phyloP scores from a whole-genome alignment of 306 rosid genomes.

The Pterocarpus macrocarpus region DNA sequence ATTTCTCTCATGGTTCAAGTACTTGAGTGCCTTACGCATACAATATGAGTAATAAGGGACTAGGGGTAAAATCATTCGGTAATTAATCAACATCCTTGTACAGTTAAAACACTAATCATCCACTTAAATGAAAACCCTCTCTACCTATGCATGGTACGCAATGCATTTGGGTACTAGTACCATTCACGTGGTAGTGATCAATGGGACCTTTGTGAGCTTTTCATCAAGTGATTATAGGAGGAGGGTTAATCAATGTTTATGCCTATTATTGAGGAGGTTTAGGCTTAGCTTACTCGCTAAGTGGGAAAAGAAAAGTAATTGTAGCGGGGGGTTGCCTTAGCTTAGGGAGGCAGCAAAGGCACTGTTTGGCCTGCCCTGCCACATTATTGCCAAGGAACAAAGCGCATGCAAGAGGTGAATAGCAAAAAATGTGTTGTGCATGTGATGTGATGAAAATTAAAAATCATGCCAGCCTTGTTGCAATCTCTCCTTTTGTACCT shows the following conservation, averaged over 20 bases:
- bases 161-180: not conserved
- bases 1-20: slow-evolving; percentile 18
- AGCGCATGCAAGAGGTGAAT: slow-evolving; percentile 60
- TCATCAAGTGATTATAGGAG: slow-evolving; percentile 11
- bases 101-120: slow-evolving; percentile 35
- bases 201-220: not conserved
- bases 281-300: slow-evolving; percentile 50
- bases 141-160: not conserved
- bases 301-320: slow-evolving; percentile 46
- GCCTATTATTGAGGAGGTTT: slow-evolving; percentile 17
- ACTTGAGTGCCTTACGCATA: slow-evolving; percentile 50
- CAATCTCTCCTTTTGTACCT: not conserved
- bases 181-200: slow-evolving; percentile 32
- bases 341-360: slow-evolving; percentile 76
- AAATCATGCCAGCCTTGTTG: not conserved
- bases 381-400: slow-evolving; percentile 55
- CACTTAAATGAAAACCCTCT: not conserved
- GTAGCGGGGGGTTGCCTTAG: slow-evolving; percentile 62
- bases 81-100: slow-evolving; percentile 29
- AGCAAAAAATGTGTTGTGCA: slow-evolving; percentile 31
- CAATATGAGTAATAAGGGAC: slow-evolving; percentile 36
- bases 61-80: slow-evolving; percentile 26
- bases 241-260: slow-evolving; percentile 11
- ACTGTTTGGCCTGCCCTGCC: slow-evolving; percentile 32
- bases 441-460: slow-evolving; percentile 5